phyloP scores from a whole-genome alignment of 169 alveolate species.

The Ichthyophthirius multifiliis region DNA sequence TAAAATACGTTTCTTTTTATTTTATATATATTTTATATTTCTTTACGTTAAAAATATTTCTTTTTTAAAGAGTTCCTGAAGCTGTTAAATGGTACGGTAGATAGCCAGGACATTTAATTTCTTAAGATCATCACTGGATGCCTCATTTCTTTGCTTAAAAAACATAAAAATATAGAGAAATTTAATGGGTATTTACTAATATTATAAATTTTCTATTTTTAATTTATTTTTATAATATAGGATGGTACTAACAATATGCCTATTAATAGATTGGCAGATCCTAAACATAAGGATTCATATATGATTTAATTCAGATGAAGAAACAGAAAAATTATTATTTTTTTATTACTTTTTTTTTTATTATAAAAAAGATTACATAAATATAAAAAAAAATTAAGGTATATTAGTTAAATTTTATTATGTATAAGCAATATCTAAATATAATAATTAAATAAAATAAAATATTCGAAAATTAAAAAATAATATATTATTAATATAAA shows the following conservation, averaged over 20 bases:
- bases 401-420: no score
- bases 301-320: conserved; percentile 24
- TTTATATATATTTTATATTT: not conserved
- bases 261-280: conserved; percentile 44
- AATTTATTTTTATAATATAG: not conserved
- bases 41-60: not conserved
- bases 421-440: no score
- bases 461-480: no score
- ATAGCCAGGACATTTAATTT: conserved; percentile 39
- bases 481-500: no score
- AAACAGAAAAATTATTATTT: no score
- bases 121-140: conserved; percentile 20
- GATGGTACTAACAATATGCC: conserved; percentile 46
- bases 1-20: not conserved
- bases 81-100: conserved; percentile 29
- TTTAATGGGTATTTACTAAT: not conserved
- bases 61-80: conserved; percentile 13
- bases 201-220: not conserved
- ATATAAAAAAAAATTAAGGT: no score
- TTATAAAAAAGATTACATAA: no score
- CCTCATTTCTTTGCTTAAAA: conserved; percentile 19
- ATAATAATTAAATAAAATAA: no score
- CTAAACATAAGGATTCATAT: conserved; percentile 44
- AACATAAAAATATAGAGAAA: not conserved
- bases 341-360: no score